Conservation (phyloP, 441 rosid species). For the Oxalis stricta region DNA sequence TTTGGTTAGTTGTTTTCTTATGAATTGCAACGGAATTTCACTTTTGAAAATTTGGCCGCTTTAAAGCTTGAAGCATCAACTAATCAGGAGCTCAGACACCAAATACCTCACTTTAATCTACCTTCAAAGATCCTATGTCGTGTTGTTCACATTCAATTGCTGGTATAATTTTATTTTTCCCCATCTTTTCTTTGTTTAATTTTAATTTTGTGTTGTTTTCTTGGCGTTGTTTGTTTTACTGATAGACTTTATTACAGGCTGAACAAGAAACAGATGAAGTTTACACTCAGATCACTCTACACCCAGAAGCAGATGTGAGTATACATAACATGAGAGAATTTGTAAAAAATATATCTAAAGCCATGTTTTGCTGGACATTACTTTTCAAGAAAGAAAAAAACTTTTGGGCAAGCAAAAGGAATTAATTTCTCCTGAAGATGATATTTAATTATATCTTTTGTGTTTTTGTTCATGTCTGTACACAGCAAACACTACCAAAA, state of each 20-base stretch:
- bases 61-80: slow-evolving; percentile 78
- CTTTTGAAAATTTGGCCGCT: too few species aligned
- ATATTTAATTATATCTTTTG: not conserved
- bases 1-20: not conserved
- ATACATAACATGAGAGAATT: too few species aligned
- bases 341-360: too few species aligned
- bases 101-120: slow-evolving; percentile 52
- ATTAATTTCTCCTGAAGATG: not conserved
- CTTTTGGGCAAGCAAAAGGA: not conserved
- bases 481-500: slow-evolving; percentile 51
- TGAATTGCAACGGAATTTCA: not conserved
- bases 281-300: slow-evolving; percentile 84
- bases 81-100: slow-evolving; percentile 65
- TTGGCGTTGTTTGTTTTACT: not conserved
- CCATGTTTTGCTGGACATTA: not conserved
- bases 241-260: slow-evolving; percentile 34
- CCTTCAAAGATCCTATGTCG: slow-evolving; percentile 80
- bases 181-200: not conserved
- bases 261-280: slow-evolving; percentile 92
- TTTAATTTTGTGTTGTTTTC: not conserved
- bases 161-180: slow-evolving; percentile 28
- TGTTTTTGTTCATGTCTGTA: slow-evolving; percentile 3
- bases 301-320: slow-evolving; percentile 54
- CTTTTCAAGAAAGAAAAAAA: not conserved
- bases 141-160: slow-evolving; percentile 48